Evolutionary conservation across 148 eudicot species (phyloP), one percentile per base, ranked within the genome.

Genomic region (Chenopodium suecicum): DNA sequence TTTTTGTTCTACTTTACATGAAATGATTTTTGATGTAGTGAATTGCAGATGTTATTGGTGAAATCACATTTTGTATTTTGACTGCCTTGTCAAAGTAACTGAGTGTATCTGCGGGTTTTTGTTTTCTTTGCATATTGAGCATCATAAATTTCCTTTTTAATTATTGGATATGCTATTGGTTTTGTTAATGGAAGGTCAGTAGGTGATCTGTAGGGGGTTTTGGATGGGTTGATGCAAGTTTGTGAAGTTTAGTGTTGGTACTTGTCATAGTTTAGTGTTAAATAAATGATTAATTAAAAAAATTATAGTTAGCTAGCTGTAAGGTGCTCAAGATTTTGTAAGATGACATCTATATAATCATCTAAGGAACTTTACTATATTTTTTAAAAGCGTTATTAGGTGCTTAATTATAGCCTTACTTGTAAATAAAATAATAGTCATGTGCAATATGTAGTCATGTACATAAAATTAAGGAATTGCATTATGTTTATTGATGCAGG

Each of bases 401-500:
- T 41, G 44, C 44, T 41, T 41, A 41, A 5, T 4, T 41, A 41
- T 41, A 41, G 8, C 44, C 44, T 41, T 4, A 5, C 5, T 41
- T 6, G 44, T 41, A 41, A 41, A 41, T 41, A 41, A 41, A 41
- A 41, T 41, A 41, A 41, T 41, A 41, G 32, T 31, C 32, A 31
- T 31, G 32, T 31, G 32, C 32, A 31, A 31, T 31, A 31, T 31
- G 32, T 31, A 31, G 32, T 31, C 44, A 41, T 4, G 44, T 41
- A 41, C 44, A 41, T 41, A 41, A 41, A 41, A 41, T 41, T 41
- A 5, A 41, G n/a, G 20, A 22, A 32, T 41, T 60, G 67, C 12
- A 41, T 27, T 31, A 13, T 22, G 64, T 62, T 74, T 73, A 25
- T 22, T 75, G 56, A 69, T 87, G 84, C 91, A 96, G 97, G 89